These are phyloP conservation scores for Jatropha curcas DNA, from an alignment of 345 rosid genomes.

Conservation along the genomic window DNA sequence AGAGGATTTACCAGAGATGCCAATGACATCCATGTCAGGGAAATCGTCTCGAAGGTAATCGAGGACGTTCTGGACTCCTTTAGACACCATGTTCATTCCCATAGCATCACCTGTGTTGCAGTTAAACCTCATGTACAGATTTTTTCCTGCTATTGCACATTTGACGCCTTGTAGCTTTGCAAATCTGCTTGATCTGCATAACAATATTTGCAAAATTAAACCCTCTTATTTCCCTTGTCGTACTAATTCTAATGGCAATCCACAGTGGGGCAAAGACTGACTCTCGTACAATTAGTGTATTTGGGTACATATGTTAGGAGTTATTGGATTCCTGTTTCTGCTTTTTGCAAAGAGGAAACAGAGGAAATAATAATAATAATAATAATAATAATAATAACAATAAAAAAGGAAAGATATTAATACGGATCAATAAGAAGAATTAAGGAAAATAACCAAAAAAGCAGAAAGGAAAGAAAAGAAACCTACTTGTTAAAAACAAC, in stretches of 20 bases:
- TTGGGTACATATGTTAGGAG: no score
- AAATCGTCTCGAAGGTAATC: constrained; percentile 11
- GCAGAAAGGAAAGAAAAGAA: background rate
- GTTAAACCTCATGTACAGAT: constrained; percentile 48
- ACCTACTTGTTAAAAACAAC: constrained; percentile 42
- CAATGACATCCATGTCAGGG: constrained; percentile 18
- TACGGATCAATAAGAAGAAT: background rate
- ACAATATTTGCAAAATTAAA: no score
- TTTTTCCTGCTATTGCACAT: constrained; percentile 55
- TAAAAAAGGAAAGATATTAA: background rate
- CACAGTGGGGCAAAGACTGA: background rate
- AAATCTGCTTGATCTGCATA: constrained; percentile 55
- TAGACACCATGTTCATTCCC: constrained; percentile 52
- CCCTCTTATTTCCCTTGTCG: background rate
- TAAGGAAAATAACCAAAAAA: background rate
- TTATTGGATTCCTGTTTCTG: no score
- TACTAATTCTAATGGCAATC: background rate
- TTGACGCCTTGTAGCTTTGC: constrained; percentile 44
- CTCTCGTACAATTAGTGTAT: no score
- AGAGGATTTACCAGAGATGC: constrained; percentile 3
- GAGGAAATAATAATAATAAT: no score
- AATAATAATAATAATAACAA: no score
- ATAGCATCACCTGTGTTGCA: constrained; percentile 73
- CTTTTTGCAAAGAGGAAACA: background rate
- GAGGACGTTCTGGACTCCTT: constrained; percentile 7